Evolutionary conservation across 1,284 basidiomycete genomes (phyloP), one percentile per base, ranked within the genome.

Genomic region (Rhizoctonia solani): DNA sequence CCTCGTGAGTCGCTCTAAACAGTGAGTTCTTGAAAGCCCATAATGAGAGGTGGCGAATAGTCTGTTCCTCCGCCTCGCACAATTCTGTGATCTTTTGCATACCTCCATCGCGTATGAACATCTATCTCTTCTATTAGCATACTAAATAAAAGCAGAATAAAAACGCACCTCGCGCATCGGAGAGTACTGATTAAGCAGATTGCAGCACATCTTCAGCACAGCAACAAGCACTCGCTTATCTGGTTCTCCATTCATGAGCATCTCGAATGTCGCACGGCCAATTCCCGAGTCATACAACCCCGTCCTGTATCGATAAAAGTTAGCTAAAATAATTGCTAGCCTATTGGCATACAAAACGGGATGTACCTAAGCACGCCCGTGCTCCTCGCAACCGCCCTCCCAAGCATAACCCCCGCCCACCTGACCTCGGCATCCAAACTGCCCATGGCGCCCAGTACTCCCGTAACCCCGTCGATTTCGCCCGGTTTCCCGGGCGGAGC

Each of bases 271-370:
- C 23, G 59, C 49, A 16, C 59, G 47, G 14, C 59, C 59, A 27
- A 65, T 65, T 29, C 61, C 61, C 19, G 61, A 65, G n/a, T 65
- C 61, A 21, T 65, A 54, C 23, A 65, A 46, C 37, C 50, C 61
- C 14, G 61, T 65, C 14, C 61, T 65, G 25, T 25, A 14, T 13
- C 11, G 34, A 29, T 1, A 30, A 30, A 1, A 29, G 14, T 19
- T 16, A 13, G 49, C n/a, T n/a, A n/a, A n/a, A n/a, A n/a, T n/a
- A n/a, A n/a, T n/a, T n/a, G n/a, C n/a, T n/a, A n/a, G n/a, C n/a
- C n/a, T n/a, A n/a, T n/a, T n/a, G n/a, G n/a, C n/a, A n/a, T 16
- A 37, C 19, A 42, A 19, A 16, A 13, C 29, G 27, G 19, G n/a
- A 34, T 44, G 1, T 53, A 54, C 61, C 61, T 23, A 39, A 65